A percentile compares a stretch with the other conserved stretches of the same genome.
Evolutionary conservation across 805 yeast genomes (phyloP).

Genomic region (Grigorovia transvaalensis): DNA sequence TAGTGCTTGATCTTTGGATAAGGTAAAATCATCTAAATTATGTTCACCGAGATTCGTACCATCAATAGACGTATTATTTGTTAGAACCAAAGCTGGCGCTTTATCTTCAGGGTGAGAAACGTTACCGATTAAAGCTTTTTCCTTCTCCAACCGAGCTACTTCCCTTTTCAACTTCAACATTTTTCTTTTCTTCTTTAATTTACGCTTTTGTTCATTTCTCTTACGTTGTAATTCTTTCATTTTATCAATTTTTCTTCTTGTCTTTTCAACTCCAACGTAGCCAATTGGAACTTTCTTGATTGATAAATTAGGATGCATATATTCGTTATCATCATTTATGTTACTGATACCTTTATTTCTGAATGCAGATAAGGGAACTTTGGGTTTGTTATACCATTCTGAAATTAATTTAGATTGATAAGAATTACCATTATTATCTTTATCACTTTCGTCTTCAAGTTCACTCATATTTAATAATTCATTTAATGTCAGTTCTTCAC

Average conservation of each 20-base stretch:
- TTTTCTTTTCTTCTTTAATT: slow-evolving; percentile 26
- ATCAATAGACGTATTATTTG: neutral
- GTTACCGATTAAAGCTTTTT: slow-evolving; percentile 5
- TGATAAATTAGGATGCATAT: slow-evolving; percentile 21
- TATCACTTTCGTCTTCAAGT: slow-evolving; percentile 57
- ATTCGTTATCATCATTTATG: slow-evolving; percentile 25
- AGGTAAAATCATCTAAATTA: neutral
- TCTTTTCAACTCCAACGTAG: slow-evolving; percentile 28
- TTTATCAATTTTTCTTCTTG: slow-evolving; percentile 27
- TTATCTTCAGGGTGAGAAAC: slow-evolving; percentile 1
- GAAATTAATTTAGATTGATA: slow-evolving; percentile 27
- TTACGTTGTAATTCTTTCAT: slow-evolving; percentile 28
- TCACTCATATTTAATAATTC: slow-evolving; percentile 84
- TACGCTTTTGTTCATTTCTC: slow-evolving; percentile 26
- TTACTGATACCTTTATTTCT: slow-evolving; percentile 57
- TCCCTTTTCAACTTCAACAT: slow-evolving; percentile 23
- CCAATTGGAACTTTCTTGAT: slow-evolving; percentile 28
- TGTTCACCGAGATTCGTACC: slow-evolving; percentile 1
- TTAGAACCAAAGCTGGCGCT: neutral
- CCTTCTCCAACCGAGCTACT: slow-evolving; percentile 24
- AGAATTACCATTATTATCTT: slow-evolving; percentile 34
- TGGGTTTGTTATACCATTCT: slow-evolving; percentile 34
- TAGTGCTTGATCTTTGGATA: neutral
- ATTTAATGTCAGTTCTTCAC: slow-evolving; percentile 46
- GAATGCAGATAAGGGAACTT: slow-evolving; percentile 81